A percentile compares a stretch with the other conserved stretches of the same genome.
Evolutionary conservation across 202 grass and related monocot species (phyloP).

Genomic region (Cymbopogon flexuosus): DNA sequence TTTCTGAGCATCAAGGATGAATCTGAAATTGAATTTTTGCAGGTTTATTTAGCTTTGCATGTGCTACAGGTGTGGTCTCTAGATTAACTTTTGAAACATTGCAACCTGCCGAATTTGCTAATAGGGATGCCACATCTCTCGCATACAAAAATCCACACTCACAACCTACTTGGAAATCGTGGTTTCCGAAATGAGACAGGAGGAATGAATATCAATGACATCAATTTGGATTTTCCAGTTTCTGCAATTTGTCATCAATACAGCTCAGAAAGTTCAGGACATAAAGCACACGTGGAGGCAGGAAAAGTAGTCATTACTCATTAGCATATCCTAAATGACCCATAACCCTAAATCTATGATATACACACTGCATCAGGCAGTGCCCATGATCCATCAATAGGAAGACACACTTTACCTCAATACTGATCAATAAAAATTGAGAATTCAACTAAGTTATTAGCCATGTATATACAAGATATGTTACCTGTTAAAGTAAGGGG

Average conservation of each 20-base stretch:
- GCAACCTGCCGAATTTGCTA: background rate
- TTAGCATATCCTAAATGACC: background rate
- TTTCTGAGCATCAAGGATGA: background rate
- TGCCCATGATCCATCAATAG: background rate
- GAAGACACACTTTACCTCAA: background rate
- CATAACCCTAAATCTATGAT: background rate
- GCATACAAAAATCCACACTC: background rate
- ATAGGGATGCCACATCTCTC: background rate
- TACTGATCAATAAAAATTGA: background rate
- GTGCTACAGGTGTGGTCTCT: background rate
- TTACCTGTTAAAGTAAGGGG: slow-evolving; percentile 93
- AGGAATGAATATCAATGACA: background rate
- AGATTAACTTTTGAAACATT: background rate
- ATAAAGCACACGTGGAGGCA: background rate
- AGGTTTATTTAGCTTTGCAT: background rate
- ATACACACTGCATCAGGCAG: background rate
- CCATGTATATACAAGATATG: background rate
- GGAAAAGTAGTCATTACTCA: background rate
- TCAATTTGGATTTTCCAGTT: background rate
- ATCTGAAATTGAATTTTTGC: background rate
- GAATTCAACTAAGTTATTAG: background rate
- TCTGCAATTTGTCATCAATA: background rate
- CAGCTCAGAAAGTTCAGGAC: background rate
- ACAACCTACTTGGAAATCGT: background rate
- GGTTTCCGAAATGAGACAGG: background rate